A percentile compares a stretch with the other conserved stretches of the same genome.
Evolutionary conservation across 208 protist species (phyloP).

Genomic region (Trypanosoma mega): DNA sequence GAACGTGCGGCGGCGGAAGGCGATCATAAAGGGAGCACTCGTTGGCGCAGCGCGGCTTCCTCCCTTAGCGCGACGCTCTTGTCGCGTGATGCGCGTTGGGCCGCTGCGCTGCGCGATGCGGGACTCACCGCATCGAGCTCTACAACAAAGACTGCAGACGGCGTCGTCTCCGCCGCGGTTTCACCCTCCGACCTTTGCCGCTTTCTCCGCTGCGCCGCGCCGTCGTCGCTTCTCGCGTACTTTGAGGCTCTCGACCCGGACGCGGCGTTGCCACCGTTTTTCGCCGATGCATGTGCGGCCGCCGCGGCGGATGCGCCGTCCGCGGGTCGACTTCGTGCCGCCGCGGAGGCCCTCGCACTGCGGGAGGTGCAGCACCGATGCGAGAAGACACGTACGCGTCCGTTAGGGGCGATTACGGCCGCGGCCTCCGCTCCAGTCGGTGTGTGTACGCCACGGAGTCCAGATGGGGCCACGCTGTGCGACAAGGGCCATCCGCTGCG

Average conservation of each 20-base stretch:
- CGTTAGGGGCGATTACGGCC: slow-evolving; percentile 13
- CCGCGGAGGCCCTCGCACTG: slow-evolving; percentile 12
- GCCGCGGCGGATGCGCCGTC: slow-evolving; percentile 10
- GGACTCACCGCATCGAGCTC: slow-evolving; percentile 30
- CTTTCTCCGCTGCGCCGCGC: slow-evolving; percentile 3
- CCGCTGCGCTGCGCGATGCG: slow-evolving; percentile 43
- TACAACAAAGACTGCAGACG: slow-evolving; percentile 1
- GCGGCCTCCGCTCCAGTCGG: slow-evolving; percentile 10
- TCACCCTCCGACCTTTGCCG: background rate
- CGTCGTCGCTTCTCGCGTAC: slow-evolving; percentile 13
- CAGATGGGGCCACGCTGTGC: slow-evolving; percentile 27
- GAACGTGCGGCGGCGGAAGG: no score
- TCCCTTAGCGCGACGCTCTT: slow-evolving; percentile 42
- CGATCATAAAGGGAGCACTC: no score
- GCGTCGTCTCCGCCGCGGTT: background rate
- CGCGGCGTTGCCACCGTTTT: no score
- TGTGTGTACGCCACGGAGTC: slow-evolving; percentile 9
- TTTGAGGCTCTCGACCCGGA: slow-evolving; percentile 6
- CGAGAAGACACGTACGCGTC: slow-evolving; percentile 1
- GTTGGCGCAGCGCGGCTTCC: no score
- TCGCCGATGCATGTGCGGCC: slow-evolving; percentile 16
- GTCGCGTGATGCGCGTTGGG: slow-evolving; percentile 46
- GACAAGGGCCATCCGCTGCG: slow-evolving; percentile 49
- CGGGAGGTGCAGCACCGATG: slow-evolving; percentile 19
- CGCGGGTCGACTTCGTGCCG: slow-evolving; percentile 9